Percentiles rank a stretch among this genome's conserved stretches.
phyloP scores from a whole-genome alignment of 2,329 filamentous ascomycete species.

The Cytospora piceicola region DNA sequence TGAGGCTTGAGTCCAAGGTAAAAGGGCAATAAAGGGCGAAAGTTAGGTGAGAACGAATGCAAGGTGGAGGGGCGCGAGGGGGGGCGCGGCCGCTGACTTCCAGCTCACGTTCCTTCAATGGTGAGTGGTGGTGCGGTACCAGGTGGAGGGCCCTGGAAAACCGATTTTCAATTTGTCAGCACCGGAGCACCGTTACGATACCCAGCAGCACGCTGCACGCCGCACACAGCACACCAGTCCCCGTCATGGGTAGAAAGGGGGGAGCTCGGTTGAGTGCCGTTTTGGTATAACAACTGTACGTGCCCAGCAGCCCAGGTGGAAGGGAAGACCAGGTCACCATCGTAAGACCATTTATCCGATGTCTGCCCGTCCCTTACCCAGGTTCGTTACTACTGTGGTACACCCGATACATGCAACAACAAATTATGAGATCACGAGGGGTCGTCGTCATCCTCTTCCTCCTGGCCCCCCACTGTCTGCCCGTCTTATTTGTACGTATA shows the following conservation, averaged over 20 bases:
- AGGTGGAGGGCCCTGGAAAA: slow-evolving; percentile 33
- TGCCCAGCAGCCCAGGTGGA: too few species aligned
- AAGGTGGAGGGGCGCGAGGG: slow-evolving; percentile 14
- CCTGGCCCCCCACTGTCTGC: not conserved
- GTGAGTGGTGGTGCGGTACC: too few species aligned
- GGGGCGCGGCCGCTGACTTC: slow-evolving; percentile 9
- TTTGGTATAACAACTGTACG: not conserved
- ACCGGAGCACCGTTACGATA: slow-evolving; percentile 1
- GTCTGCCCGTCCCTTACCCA: not conserved
- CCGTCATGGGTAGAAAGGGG: not conserved
- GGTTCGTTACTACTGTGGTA: too few species aligned
- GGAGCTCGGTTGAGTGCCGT: not conserved
- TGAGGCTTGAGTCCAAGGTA: slow-evolving; percentile 29
- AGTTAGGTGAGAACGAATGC: slow-evolving; percentile 8
- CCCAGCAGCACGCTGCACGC: too few species aligned
- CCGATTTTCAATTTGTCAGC: slow-evolving; percentile 37
- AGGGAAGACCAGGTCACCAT: too few species aligned
- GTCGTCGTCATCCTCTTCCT: too few species aligned
- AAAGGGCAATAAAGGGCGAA: slow-evolving; percentile 20
- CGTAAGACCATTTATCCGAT: too few species aligned
- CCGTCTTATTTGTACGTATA: not conserved
- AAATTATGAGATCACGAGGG: too few species aligned
- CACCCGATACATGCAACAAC: too few species aligned
- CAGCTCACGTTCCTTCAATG: not conserved
- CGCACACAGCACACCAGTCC: too few species aligned